Conservation (phyloP, 73 alveolate species). For the Tetrahymena thermophila region DNA sequence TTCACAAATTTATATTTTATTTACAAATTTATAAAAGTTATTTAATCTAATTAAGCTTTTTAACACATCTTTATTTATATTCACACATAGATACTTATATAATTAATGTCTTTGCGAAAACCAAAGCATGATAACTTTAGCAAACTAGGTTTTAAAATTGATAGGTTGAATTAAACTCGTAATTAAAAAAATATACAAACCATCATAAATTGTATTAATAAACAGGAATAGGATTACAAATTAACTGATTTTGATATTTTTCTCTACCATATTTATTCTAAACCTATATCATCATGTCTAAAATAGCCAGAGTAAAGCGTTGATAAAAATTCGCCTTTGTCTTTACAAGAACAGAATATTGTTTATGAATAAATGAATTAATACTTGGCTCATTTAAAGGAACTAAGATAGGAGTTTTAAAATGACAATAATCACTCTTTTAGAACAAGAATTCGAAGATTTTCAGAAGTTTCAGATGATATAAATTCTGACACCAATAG, state of each 20-base stretch:
- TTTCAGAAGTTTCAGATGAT: not conserved
- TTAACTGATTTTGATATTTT: not conserved
- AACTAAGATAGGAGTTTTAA: not conserved
- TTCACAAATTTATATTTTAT: not conserved
- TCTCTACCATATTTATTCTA: not conserved
- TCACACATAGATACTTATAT: not conserved
- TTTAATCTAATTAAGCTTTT: not conserved
- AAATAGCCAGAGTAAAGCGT: not conserved
- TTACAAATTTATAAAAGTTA: not conserved
- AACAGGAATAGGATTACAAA: not conserved
- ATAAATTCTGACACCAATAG: not conserved
- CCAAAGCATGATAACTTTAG: not conserved
- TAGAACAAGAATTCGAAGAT: not conserved
- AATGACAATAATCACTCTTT: not conserved
- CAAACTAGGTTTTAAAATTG: not conserved
- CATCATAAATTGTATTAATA: not conserved
- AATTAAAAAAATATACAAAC: not conserved
- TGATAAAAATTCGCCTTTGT: not conserved
- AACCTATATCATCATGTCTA: not conserved
- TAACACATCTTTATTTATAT: no score
- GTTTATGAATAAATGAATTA: not conserved
- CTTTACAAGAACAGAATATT: not conserved
- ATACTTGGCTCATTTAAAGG: not conserved
- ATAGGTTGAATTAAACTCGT: not conserved
- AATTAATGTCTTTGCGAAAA: not conserved